A percentile compares a stretch with the other conserved stretches of the same genome.
Evolutionary conservation across 1,139 yeast genomes (phyloP).

Genomic region (Zygotorulaspora mrakii): DNA sequence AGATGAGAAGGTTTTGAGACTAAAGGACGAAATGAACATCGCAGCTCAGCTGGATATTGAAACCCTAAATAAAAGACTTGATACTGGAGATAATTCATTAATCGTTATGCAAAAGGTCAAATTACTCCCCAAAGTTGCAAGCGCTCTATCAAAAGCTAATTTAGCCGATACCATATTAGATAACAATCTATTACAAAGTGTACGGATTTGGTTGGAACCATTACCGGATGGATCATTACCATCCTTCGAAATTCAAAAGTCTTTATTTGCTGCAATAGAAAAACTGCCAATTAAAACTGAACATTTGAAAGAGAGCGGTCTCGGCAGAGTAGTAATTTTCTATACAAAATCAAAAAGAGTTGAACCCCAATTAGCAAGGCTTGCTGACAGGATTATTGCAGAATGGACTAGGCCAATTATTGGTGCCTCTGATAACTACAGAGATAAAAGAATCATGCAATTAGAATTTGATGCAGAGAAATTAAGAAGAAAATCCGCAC

Average conservation of each 20-base stretch:
- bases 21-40: slow-evolving; percentile 86
- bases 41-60: slow-evolving; percentile 93
- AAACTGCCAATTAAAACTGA: slow-evolving; percentile 90
- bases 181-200: slow-evolving; percentile 88
- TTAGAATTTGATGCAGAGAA: slow-evolving; percentile 65
- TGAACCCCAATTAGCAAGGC: slow-evolving; percentile 77
- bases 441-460: slow-evolving; percentile 75
- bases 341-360: slow-evolving; percentile 90
- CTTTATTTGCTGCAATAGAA: slow-evolving; percentile 67
- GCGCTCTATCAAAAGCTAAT: slow-evolving; percentile 73
- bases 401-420: slow-evolving; percentile 99
- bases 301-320: slow-evolving; percentile 88
- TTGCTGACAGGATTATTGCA: slow-evolving; percentile 86
- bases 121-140: slow-evolving; percentile 73
- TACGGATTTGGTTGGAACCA: slow-evolving; percentile 96
- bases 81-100: slow-evolving; percentile 28
- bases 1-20: slow-evolving; percentile 78
- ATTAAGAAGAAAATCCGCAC: slow-evolving; percentile 43
- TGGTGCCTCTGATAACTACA: slow-evolving; percentile 91
- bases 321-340: slow-evolving; percentile 91
- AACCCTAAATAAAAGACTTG: slow-evolving; percentile 54
- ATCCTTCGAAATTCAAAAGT: slow-evolving; percentile 91
- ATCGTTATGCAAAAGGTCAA: slow-evolving; percentile 87
- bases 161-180: slow-evolving; percentile 90
- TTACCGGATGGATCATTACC: slow-evolving; percentile 97